phyloP scores from a whole-genome alignment of 139 green algal genomes.

The Edaphochlamys debaryana region DNA sequence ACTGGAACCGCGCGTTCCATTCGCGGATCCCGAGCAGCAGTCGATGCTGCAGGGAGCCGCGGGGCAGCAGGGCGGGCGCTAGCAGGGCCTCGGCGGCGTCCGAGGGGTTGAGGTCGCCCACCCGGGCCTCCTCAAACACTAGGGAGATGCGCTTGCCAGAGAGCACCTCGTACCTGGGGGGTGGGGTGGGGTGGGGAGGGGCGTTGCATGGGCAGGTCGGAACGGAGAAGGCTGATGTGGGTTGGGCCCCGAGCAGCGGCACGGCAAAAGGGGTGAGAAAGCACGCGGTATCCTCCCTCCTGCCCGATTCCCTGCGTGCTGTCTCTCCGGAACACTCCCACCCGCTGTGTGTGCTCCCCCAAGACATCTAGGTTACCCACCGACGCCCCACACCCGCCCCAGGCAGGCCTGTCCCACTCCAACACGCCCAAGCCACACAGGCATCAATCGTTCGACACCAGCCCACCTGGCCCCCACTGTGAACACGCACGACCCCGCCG shows the following conservation, averaged over 20 bases:
- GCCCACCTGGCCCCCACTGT: constrained; percentile 58
- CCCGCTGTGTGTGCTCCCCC: too few relatives aligned
- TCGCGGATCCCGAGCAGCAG: constrained; percentile 59
- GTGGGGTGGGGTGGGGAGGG: not conserved
- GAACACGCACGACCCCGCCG: constrained; percentile 40
- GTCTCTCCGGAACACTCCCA: too few relatives aligned
- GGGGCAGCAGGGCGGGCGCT: constrained; percentile 63
- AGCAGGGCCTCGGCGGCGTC: constrained; percentile 53
- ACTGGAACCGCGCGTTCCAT: constrained; percentile 55
- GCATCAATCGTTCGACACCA: too few relatives aligned
- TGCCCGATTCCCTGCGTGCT: too few relatives aligned
- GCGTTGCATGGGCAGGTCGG: too few relatives aligned
- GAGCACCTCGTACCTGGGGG: constrained; percentile 60
- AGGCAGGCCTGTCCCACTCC: too few relatives aligned
- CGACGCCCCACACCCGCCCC: too few relatives aligned
- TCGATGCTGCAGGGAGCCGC: constrained; percentile 55
- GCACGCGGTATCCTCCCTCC: too few relatives aligned
- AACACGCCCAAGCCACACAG: too few relatives aligned
- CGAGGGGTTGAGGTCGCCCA: constrained; percentile 48
- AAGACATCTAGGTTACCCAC: too few relatives aligned
- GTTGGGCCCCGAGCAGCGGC: too few relatives aligned
- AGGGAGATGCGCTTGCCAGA: constrained; percentile 57
- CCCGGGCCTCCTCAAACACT: constrained; percentile 55
- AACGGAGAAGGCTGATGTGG: not conserved
- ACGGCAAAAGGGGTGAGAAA: not conserved